These are phyloP conservation scores for Cyberlindnera maritima DNA, from an alignment of 805 yeast genomes.

Conservation along the genomic window DNA sequence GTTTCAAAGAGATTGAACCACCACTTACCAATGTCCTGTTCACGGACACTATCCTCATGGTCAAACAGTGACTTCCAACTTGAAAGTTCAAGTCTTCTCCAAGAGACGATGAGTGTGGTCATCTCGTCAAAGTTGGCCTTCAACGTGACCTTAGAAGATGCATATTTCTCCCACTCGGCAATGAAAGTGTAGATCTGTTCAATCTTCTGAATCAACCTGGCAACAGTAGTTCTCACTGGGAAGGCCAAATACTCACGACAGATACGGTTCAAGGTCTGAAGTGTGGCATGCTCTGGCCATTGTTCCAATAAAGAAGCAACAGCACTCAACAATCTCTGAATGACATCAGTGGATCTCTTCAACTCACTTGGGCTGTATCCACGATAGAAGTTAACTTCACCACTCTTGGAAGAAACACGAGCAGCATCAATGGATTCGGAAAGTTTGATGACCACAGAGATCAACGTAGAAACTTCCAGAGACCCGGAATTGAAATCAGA, in stretches of 20 bases:
- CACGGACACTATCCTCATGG: conserved; percentile 53
- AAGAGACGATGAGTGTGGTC: conserved; percentile 71
- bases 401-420: conserved; percentile 24
- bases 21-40: conserved; percentile 67
- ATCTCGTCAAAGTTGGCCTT: conserved; percentile 51
- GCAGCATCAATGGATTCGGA: conserved; percentile 32
- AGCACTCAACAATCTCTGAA: conserved; percentile 42
- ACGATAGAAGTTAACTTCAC: conserved; percentile 59
- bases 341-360: conserved; percentile 50
- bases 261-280: conserved; percentile 62
- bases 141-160: conserved; percentile 73
- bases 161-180: conserved; percentile 93
- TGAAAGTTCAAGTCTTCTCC: conserved; percentile 86
- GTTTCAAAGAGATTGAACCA: conserved; percentile 90
- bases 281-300: conserved; percentile 96
- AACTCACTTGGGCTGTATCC: conserved; percentile 62
- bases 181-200: conserved; percentile 84
- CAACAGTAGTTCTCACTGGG: conserved; percentile 70
- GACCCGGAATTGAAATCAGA: conserved; percentile 22
- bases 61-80: conserved; percentile 80
- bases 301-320: conserved; percentile 48
- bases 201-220: conserved; percentile 71
- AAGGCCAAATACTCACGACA: conserved; percentile 63
- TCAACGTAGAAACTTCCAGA: conserved; percentile 31
- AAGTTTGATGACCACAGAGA: conserved; percentile 35